Conservation (phyloP, 495 filamentous ascomycete genomes). For the Evansstolkia leycettana region DNA sequence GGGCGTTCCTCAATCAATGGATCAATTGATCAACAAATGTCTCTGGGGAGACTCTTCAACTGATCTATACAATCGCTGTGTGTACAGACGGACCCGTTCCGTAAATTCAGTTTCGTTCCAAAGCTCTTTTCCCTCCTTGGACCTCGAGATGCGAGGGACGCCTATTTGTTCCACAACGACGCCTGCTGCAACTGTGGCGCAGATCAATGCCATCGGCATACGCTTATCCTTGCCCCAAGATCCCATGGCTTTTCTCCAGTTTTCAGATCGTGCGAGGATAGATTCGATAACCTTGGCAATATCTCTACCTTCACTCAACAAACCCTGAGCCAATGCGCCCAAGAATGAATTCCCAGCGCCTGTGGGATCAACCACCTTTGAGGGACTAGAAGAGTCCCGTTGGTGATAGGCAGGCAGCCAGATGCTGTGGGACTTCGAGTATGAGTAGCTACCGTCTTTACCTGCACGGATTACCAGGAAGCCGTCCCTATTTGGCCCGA, state of each 20-base stretch:
- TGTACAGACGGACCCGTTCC: slow-evolving; percentile 41
- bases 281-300: slow-evolving; percentile 23
- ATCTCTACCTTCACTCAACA: slow-evolving; percentile 44
- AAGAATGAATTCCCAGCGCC: slow-evolving; percentile 94
- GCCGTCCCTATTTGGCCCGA: slow-evolving; percentile 32
- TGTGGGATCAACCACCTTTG: slow-evolving; percentile 74
- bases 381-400: slow-evolving; percentile 15
- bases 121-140: slow-evolving; percentile 45
- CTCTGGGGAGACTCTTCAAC: slow-evolving; percentile 33
- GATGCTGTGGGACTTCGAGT: slow-evolving; percentile 20
- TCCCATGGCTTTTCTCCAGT: slow-evolving; percentile 18
- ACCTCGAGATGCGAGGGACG: slow-evolving; percentile 47
- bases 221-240: slow-evolving; percentile 21
- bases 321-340: slow-evolving; percentile 65
- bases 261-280: slow-evolving; percentile 16
- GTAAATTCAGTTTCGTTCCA: slow-evolving; percentile 63
- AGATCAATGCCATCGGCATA: slow-evolving; percentile 58
- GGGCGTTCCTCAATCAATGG: slow-evolving; percentile 28
- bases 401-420: slow-evolving; percentile 49
- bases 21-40: slow-evolving; percentile 33
- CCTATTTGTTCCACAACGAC: slow-evolving; percentile 94
- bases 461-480: slow-evolving; percentile 43
- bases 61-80: slow-evolving; percentile 33
- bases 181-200: slow-evolving; percentile 77
- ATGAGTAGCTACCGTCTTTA: slow-evolving; percentile 46